Evolutionary conservation across 495 filamentous ascomycete genomes (phyloP).

Genomic region (Hyaloscypha hepaticicola): DNA sequence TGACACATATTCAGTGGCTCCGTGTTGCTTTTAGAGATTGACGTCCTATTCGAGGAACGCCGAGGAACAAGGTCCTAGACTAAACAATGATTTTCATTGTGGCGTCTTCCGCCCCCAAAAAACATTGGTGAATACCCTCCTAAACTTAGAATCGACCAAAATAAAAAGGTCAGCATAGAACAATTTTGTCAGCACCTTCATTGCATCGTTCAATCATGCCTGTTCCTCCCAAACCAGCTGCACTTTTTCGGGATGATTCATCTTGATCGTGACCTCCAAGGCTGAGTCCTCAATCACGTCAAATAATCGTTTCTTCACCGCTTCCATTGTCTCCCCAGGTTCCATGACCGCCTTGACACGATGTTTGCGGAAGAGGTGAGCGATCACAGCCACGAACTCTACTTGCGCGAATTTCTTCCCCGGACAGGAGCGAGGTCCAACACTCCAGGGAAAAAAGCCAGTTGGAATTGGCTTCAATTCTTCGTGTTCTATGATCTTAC

Average conservation of each 20-base stretch:
- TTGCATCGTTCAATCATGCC: conserved; percentile 10
- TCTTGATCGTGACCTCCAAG: conserved; percentile 39
- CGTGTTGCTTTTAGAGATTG: neutral
- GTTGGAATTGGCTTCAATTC: conserved; percentile 37
- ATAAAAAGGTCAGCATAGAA: neutral
- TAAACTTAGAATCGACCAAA: neutral
- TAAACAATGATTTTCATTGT: too few species aligned
- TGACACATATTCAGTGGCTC: neutral
- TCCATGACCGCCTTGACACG: conserved; percentile 32
- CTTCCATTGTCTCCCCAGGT: conserved; percentile 34
- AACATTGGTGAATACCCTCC: neutral
- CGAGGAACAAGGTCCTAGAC: neutral
- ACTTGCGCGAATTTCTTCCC: conserved; percentile 54
- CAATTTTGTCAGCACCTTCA: neutral
- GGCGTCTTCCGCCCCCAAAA: neutral
- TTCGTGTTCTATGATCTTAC: conserved; percentile 25
- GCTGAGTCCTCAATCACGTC: conserved; percentile 38
- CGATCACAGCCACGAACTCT: conserved; percentile 52
- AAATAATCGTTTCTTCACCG: conserved; percentile 36
- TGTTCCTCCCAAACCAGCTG: conserved; percentile 29
- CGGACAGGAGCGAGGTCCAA: conserved; percentile 46
- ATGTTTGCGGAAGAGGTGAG: conserved; percentile 41
- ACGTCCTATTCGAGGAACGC: neutral
- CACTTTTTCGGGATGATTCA: conserved; percentile 40
- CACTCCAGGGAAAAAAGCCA: conserved; percentile 49